These are phyloP conservation scores for Artemisia tridentata DNA, from an alignment of 129 eudicot species.

Conservation along the genomic window DNA sequence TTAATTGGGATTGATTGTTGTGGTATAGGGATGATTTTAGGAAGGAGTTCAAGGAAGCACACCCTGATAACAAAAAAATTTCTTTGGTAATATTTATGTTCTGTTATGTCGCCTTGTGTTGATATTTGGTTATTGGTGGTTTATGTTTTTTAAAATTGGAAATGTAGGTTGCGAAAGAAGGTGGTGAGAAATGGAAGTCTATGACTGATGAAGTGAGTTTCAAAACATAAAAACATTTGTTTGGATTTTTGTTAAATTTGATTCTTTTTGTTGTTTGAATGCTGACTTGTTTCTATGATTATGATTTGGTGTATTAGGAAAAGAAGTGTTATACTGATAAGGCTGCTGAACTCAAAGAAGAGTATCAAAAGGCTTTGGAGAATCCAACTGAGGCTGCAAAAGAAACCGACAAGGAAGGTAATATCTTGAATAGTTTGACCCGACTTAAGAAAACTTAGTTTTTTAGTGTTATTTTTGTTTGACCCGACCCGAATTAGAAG, in stretches of 20 bases:
- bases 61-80: too few relatives aligned
- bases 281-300: background rate
- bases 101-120: too few relatives aligned
- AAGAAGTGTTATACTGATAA: conserved; percentile 54
- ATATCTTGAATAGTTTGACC: too few relatives aligned
- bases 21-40: conserved; percentile 75
- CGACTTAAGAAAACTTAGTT: too few relatives aligned
- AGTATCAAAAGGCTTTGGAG: conserved; percentile 57
- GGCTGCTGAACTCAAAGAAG: conserved; percentile 84
- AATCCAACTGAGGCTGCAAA: conserved; percentile 39
- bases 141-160: too few relatives aligned
- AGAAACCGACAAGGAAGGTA: conserved; percentile 25
- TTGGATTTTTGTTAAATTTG: background rate
- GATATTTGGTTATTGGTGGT: too few relatives aligned
- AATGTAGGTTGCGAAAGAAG: conserved; percentile 85
- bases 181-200: conserved; percentile 90
- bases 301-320: conserved; percentile 39
- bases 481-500: too few relatives aligned
- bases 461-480: too few relatives aligned
- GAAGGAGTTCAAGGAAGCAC: too few relatives aligned
- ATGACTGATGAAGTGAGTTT: conserved; percentile 73
- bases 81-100: too few relatives aligned
- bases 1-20: background rate
- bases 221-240: too few relatives aligned
- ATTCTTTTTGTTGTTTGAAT: too few relatives aligned